Percentiles rank a stretch among this genome's conserved stretches.
These are phyloP conservation scores for thale cress (Arabidopsis thaliana) DNA, from an alignment of 345 rosid genomes.

Conservation along the genomic window TAIR10.1 NC_003076.8:20779001-20779500, in stretches of 20 bases:
- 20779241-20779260: conserved; percentile 33
- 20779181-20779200: conserved; percentile 46
- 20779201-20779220: conserved; percentile 45
- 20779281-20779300: conserved; percentile 24
- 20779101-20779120: conserved; percentile 79
- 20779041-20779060: conserved; percentile 68
- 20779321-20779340: conserved; percentile 32
- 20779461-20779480: conserved; percentile 17
- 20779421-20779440: background rate
- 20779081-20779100: conserved; percentile 77
- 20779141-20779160: conserved; percentile 80
- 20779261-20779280: background rate
- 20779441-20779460: conserved; percentile 33
- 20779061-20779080: conserved; percentile 65
- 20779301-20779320: conserved; percentile 37
- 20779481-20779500: background rate
- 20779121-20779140: conserved; percentile 74
- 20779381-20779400: conserved; percentile 29
- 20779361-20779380: conserved; percentile 50
- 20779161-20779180: conserved; percentile 73
- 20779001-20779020: conserved; percentile 71
- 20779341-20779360: conserved; percentile 41
- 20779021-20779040: conserved; percentile 66
- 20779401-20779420: conserved; percentile 7
- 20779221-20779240: conserved; percentile 32